Percentiles rank a stretch among this genome's conserved stretches.
These are phyloP conservation scores for Strigomonas culicis DNA, from an alignment of 208 protist genomes.

Conservation along the genomic window DNA sequence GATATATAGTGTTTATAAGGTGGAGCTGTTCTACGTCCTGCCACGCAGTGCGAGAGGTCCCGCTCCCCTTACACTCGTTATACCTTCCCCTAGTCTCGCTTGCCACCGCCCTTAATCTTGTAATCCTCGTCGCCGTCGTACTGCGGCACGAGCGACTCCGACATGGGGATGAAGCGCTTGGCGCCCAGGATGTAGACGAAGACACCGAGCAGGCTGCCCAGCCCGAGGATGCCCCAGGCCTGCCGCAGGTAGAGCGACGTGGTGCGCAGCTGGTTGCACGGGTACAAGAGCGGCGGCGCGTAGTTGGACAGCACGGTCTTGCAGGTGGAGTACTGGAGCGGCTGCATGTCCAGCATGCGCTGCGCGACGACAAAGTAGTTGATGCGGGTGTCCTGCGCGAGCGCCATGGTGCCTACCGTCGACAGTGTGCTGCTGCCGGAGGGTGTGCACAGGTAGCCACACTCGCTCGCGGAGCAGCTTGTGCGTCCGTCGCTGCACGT, in stretches of 20 bases:
- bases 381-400: background rate
- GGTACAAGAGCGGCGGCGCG: conserved; percentile 18
- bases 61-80: too few species aligned
- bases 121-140: conserved; percentile 10
- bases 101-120: too few species aligned
- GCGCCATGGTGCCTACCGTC: background rate
- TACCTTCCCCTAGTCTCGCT: too few species aligned
- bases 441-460: background rate
- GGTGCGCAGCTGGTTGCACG: conserved; percentile 16
- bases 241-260: conserved; percentile 13
- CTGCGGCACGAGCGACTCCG: conserved; percentile 23
- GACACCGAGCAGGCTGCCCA: conserved; percentile 20
- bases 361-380: background rate
- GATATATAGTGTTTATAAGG: conserved; percentile 2
- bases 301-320: conserved; percentile 12
- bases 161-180: conserved; percentile 52
- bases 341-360: background rate
- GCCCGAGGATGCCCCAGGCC: conserved; percentile 22
- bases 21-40: background rate
- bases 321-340: background rate
- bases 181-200: conserved; percentile 27
- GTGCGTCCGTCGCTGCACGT: background rate
- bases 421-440: background rate
- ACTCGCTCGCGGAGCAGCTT: background rate
- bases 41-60: background rate